Evolutionary conservation across 2,329 filamentous ascomycete genomes (phyloP).

Genomic region (Aspergillus sp.): DNA sequence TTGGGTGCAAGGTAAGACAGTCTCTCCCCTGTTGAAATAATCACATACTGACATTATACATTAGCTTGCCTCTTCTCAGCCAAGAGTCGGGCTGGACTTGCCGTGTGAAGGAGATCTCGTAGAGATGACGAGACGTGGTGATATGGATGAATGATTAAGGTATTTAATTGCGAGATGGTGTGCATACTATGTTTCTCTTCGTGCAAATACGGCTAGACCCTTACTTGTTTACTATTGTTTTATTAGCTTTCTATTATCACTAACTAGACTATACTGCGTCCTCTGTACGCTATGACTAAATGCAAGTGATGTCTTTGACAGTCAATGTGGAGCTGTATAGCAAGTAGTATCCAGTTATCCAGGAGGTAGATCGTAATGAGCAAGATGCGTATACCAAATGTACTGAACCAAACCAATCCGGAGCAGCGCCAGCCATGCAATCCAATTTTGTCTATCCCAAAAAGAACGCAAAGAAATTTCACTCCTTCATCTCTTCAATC

Average conservation of each 20-base stretch:
- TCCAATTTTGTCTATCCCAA: background rate
- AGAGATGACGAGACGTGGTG: conserved; percentile 37
- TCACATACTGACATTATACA: conserved; percentile 19
- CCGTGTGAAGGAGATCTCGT: conserved; percentile 72
- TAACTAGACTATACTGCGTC: conserved; percentile 2
- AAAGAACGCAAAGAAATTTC: conserved; percentile 1
- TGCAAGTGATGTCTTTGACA: conserved; percentile 6
- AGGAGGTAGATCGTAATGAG: too few species aligned
- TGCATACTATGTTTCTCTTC: conserved; percentile 29
- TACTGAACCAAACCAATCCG: background rate
- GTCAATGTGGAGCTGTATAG: background rate
- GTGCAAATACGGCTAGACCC: conserved; percentile 23
- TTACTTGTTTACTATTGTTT: conserved; percentile 8
- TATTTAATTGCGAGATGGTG: conserved; percentile 15
- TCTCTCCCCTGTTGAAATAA: conserved; percentile 6
- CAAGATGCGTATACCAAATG: too few species aligned
- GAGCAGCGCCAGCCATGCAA: conserved; percentile 14
- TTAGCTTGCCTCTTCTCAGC: conserved; percentile 76
- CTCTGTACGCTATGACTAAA: conserved; percentile 12
- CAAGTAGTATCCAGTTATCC: background rate
- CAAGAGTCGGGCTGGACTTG: conserved; percentile 86
- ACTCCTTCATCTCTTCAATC: conserved; percentile 37
- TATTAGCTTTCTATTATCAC: conserved; percentile 7
- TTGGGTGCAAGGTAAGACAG: conserved; percentile 82
- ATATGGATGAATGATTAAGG: conserved; percentile 9